Base-by-base conservation (phyloP, 2,329 filamentous ascomycete species). In the Thielaviopsis musarum region DNA sequence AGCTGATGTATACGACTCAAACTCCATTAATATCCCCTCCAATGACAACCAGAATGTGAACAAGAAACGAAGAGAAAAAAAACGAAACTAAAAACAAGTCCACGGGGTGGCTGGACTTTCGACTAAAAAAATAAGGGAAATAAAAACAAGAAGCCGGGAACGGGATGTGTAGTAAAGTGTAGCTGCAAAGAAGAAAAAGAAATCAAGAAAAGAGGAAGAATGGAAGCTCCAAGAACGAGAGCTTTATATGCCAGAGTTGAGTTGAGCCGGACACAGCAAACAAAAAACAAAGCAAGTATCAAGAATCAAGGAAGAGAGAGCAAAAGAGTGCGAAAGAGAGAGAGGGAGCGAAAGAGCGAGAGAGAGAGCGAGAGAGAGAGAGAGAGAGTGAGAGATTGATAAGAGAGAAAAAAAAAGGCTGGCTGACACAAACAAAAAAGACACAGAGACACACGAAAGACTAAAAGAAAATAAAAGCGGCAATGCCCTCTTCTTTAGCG, bases 401-500 rank as follows among this genome's bases (percentile, higher is more conserved):
- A 49, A 24, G 22, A 56, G 22, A 56, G 26, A 21, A 53, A 56
- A 52, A 52, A n/a, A 24, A 59, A 54, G 52, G 58, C 21, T 26
- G 45, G 15, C 22, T 34, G 41, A 48, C 38, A 57, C 30, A 57
- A 52, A 48, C 38, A 52, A 28, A 34, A 38, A 28, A 51, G 41
- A 38, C 54, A 52, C 48, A 26, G 26, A 55, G 49, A 41, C 52
- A 54, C 45, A 55, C 15, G 54, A 38, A 59, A 26, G 48, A 28
- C 34, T 34, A 54, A 61, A 61, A 34, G 21, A 57, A 57, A 57
- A 26, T 34, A 52, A 52, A 19, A 60, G 24, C 48, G 7, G 52
- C 22, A 52, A 22, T 21, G 34, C 54, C 58, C 30, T 54, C 17
- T 28, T 22, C 26, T 59, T 76, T 91, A 95, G 74, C 90, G 90